Percentiles rank a stretch among this genome's conserved stretches.
Evolutionary conservation across 371 early-diverging fungal genomes (phyloP).

Genomic region (Apophysomyces trapeziformis): DNA sequence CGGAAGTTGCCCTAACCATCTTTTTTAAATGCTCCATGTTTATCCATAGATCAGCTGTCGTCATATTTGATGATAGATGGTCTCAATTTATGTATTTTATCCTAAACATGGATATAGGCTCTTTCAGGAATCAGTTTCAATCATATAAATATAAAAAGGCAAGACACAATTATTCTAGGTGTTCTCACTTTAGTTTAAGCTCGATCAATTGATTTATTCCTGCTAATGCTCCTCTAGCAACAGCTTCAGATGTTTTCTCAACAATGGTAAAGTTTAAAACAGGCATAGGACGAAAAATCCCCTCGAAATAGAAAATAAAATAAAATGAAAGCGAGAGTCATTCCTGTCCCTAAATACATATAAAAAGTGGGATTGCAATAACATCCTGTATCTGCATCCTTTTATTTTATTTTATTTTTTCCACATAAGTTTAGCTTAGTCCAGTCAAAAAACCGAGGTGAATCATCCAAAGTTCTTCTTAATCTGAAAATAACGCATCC

Average conservation of each 20-base stretch:
- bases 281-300: not conserved
- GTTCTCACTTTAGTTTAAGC: not conserved
- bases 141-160: too few relatives aligned
- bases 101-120: too few relatives aligned
- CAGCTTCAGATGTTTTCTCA: constrained; percentile 1
- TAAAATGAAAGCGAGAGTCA: not conserved
- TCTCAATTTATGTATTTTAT: too few relatives aligned
- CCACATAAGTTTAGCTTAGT: too few relatives aligned
- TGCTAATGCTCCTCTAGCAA: not conserved
- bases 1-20: too few relatives aligned
- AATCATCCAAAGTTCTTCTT: too few relatives aligned
- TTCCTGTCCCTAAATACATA: constrained; percentile 4
- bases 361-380: not conserved
- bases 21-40: too few relatives aligned
- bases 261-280: constrained; percentile 12
- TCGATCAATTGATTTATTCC: not conserved
- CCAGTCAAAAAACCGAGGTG: too few relatives aligned
- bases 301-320: not conserved
- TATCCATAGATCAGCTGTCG: too few relatives aligned
- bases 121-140: not conserved
- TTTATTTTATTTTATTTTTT: not conserved
- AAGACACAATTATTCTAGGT: too few relatives aligned
- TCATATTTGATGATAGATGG: too few relatives aligned
- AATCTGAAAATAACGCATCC: too few relatives aligned
- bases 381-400: not conserved